Base-by-base conservation (phyloP, 2,329 filamentous ascomycete genomes). In the Cercospora zeina region DNA sequence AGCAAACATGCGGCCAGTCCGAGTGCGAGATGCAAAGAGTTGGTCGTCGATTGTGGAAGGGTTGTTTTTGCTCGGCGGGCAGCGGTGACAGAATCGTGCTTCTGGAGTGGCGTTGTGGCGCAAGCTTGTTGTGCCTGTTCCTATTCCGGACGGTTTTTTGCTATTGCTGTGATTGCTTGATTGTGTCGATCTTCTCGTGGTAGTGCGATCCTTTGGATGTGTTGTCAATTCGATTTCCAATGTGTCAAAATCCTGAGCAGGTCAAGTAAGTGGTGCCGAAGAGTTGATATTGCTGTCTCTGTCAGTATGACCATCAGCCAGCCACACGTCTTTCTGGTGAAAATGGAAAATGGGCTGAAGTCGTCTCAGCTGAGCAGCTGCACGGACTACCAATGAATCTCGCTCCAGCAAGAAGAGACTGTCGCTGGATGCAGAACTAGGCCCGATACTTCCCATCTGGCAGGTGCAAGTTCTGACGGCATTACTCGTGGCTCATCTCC, bases 31-130 rank as follows among this genome's bases (percentile, higher is more conserved):
- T 3, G 47, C 10, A 13, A 51, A 11, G 10, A 51, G n/a, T 51
- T n/a, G 47, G 19, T 51, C 24, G 24, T 27, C 24, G 47, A 21
- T 27, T 27, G 47, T 19, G 47, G 47, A 51, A 30, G 24, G 9
- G 24, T 51, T 51, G 47, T 31, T 51, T 51, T 51, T 51, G 47
- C 47, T 51, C 30, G 47, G 47, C 47, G 13, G 9, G 30, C 47
- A 6, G 47, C 47, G 47, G 24, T 51, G 47, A 51, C 30, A 33
- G 30, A 51, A 51, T 30, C 30, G 47, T 51, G 47, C 47, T 51
- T 31, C 8, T 39, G 47, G 21, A 16, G 39, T 45, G 39, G 39
- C 39, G 39, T 45, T 21, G 39, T 45, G 39, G 39, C 39, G 19
- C 39, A 19, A 45, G 39, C 39, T 45, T 45, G 9, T 13, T 45